Evolutionary conservation across 1,284 basidiomycete species (phyloP).

Genomic region (Phellopilus nigrolimitatus): DNA sequence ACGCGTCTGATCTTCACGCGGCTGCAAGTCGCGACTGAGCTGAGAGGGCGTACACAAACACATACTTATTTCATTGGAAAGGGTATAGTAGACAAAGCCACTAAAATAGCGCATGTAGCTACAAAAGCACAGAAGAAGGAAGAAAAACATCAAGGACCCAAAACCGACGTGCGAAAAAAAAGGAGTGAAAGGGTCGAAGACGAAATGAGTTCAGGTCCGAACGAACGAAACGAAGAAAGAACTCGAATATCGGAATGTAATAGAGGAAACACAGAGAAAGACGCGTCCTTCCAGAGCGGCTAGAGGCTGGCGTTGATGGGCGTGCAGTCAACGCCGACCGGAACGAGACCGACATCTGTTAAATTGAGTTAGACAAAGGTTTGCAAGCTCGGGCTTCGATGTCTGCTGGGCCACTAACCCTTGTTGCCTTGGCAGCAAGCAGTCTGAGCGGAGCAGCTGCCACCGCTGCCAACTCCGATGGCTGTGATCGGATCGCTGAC

Average conservation of each 20-base stretch:
- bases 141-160: neutral
- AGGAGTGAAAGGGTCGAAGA: neutral
- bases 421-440: constrained; percentile 8
- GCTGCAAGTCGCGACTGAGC: no score
- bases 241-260: neutral
- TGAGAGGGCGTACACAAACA: no score
- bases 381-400: neutral
- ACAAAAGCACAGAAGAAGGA: neutral
- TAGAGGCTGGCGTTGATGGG: constrained; percentile 9
- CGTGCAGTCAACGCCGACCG: constrained; percentile 14
- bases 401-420: neutral
- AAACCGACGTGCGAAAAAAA: neutral
- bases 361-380: neutral
- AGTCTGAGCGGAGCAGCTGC: constrained; percentile 4
- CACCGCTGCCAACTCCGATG: neutral
- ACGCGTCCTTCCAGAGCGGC: neutral
- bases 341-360: neutral
- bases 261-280: neutral
- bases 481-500: neutral
- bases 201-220: neutral
- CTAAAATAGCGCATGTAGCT: constrained; percentile 37
- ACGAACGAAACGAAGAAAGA: neutral
- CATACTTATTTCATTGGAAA: no score
- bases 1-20: no score
- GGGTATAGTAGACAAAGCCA: no score